These are phyloP conservation scores for Crithidia brevicula DNA, from an alignment of 208 protist species.

Conservation along the genomic window DNA sequence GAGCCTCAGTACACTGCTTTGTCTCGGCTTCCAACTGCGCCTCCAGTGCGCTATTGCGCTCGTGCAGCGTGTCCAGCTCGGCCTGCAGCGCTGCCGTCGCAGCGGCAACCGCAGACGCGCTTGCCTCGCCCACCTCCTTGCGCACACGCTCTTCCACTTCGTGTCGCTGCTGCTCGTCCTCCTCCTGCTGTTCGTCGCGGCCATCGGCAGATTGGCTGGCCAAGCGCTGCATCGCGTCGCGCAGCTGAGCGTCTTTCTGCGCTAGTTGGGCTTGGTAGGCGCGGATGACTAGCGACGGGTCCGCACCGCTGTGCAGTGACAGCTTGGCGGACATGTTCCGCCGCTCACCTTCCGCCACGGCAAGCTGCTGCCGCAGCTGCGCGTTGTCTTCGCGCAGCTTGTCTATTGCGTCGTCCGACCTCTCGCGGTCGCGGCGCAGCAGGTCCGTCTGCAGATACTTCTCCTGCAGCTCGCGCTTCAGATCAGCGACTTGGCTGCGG, in stretches of 20 bases:
- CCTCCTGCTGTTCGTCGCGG: neutral
- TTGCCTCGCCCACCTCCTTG: neutral
- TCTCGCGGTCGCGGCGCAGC: constrained; percentile 26
- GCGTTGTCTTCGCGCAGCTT: constrained; percentile 24
- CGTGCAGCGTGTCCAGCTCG: neutral
- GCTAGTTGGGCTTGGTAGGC: constrained; percentile 32
- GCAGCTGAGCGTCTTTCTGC: constrained; percentile 32
- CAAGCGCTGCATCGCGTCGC: constrained; percentile 18
- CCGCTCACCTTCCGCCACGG: constrained; percentile 23
- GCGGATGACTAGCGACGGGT: constrained; percentile 19
- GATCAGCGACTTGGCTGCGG: constrained; percentile 57
- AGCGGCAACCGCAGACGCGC: neutral
- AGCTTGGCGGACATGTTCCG: constrained; percentile 22
- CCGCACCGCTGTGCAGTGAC: constrained; percentile 13
- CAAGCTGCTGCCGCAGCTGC: constrained; percentile 29
- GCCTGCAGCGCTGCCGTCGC: neutral
- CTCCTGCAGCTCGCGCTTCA: constrained; percentile 55
- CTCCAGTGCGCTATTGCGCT: neutral
- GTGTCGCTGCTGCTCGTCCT: neutral
- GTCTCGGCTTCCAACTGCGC: constrained; percentile 1
- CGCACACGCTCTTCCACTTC: constrained; percentile 4
- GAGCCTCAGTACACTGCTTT: constrained; percentile 5
- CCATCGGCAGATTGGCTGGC: neutral
- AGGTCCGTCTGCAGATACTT: constrained; percentile 41
- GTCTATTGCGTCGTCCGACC: neutral